Evolutionary conservation across 108 stramenopile species (phyloP).

Genomic region (Bacterosira constricta): DNA sequence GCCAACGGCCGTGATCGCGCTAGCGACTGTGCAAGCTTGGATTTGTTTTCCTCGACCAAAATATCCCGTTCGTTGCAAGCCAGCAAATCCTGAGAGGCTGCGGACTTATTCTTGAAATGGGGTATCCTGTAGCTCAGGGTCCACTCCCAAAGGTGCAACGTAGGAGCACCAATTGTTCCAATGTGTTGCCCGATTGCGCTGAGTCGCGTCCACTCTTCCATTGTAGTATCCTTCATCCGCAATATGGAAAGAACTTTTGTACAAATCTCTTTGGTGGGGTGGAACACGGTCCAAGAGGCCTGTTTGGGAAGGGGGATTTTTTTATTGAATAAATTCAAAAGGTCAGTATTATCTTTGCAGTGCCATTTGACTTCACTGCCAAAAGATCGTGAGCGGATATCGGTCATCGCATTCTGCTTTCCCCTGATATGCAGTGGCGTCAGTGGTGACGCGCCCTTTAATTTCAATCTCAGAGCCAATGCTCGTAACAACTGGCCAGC

Average conservation of each 20-base stretch:
- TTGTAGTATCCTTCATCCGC: not conserved
- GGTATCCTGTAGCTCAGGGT: not conserved
- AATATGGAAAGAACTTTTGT: too few relatives aligned
- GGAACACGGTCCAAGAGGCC: not conserved
- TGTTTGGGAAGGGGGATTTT: not conserved
- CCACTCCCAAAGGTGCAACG: not conserved
- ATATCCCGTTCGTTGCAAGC: not conserved
- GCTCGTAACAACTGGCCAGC: too few relatives aligned
- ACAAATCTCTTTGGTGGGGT: not conserved
- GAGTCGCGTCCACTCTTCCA: conserved; percentile 2
- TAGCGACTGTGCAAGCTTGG: conserved; percentile 4
- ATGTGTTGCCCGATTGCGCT: not conserved
- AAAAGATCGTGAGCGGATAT: not conserved
- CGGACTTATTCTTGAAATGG: not conserved
- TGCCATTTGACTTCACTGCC: not conserved
- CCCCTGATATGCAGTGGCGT: not conserved
- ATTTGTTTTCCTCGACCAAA: conserved; percentile 2
- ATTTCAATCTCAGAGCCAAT: too few relatives aligned
- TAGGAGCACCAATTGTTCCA: not conserved
- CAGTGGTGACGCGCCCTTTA: too few relatives aligned
- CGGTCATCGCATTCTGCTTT: not conserved
- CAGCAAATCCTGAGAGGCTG: conserved; percentile 8
- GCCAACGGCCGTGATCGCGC: conserved; percentile 14
- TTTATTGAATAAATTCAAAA: not conserved
- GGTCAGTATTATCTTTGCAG: not conserved